phyloP scores from a whole-genome alignment of 108 stramenopile genomes.

The Pinguiococcus pyrenoidosus region DNA sequence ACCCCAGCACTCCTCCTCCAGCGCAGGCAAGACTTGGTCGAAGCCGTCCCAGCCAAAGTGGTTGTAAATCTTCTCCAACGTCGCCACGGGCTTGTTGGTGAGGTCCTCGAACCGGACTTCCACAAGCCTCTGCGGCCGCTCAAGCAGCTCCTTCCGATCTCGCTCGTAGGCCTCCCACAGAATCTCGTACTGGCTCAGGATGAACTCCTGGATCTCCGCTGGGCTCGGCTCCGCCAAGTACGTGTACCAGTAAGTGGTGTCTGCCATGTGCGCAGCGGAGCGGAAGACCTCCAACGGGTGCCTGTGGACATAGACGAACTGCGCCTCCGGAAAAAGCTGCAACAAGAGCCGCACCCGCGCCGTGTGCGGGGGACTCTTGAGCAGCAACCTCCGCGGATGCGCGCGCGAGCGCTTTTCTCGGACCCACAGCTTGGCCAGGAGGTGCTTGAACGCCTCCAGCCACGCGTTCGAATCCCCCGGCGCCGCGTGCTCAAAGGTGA shows the following conservation, averaged over 20 bases:
- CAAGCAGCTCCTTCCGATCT: background rate
- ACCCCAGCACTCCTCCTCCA: background rate
- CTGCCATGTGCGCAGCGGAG: slow-evolving; percentile 35
- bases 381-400: slow-evolving; percentile 15
- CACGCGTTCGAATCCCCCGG: slow-evolving; percentile 17
- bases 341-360: slow-evolving; percentile 24
- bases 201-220: slow-evolving; percentile 1
- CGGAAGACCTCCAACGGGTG: slow-evolving; percentile 34
- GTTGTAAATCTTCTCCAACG: background rate
- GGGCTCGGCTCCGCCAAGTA: slow-evolving; percentile 1
- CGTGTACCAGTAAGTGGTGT: slow-evolving; percentile 11
- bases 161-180: background rate
- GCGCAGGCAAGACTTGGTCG: background rate
- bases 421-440: slow-evolving; percentile 22
- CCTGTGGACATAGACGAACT: slow-evolving; percentile 41
- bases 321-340: slow-evolving; percentile 29
- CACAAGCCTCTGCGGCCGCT: background rate
- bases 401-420: slow-evolving; percentile 1
- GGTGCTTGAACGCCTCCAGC: slow-evolving; percentile 19
- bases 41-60: background rate
- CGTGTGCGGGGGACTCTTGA: slow-evolving; percentile 40
- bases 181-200: slow-evolving; percentile 4
- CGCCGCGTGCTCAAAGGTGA: slow-evolving; percentile 12
- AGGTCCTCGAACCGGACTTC: background rate
- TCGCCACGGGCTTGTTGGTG: background rate